Evolutionary conservation across 2,329 filamentous ascomycete species (phyloP).

Genomic region (Calonectria hawksworthii): DNA sequence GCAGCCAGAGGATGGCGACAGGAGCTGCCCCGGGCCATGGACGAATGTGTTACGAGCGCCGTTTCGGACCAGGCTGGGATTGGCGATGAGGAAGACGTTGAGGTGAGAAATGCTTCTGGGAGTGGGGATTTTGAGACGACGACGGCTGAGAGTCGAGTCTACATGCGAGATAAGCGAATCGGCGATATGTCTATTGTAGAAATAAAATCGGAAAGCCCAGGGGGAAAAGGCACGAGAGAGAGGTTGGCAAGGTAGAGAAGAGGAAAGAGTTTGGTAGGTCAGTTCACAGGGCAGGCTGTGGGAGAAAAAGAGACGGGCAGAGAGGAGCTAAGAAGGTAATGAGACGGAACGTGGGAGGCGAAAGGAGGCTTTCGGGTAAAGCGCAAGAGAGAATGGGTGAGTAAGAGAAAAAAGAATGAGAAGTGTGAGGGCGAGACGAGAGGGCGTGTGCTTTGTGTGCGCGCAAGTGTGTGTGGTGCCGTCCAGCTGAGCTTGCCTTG

Average conservation of each 20-base stretch:
- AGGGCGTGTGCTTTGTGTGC: slow-evolving; percentile 19
- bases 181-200: slow-evolving; percentile 4
- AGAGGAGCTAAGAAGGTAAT: slow-evolving; percentile 36
- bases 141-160: slow-evolving; percentile 25
- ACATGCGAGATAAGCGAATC: slow-evolving; percentile 11
- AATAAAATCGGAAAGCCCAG: slow-evolving; percentile 21
- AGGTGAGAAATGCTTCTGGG: slow-evolving; percentile 30
- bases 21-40: slow-evolving; percentile 42
- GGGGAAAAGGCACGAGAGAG: slow-evolving; percentile 29
- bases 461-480: slow-evolving; percentile 22
- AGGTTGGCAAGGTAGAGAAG: slow-evolving; percentile 33
- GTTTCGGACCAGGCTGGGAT: slow-evolving; percentile 44
- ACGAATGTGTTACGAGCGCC: slow-evolving; percentile 43
- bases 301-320: slow-evolving; percentile 35
- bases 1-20: slow-evolving; percentile 36
- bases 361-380: slow-evolving; percentile 45
- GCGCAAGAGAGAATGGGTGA: slow-evolving; percentile 39
- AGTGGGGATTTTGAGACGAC: slow-evolving; percentile 25
- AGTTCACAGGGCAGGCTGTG: slow-evolving; percentile 28
- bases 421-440: slow-evolving; percentile 28
- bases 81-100: slow-evolving; percentile 35
- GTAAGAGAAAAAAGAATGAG: slow-evolving; percentile 33
- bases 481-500: slow-evolving; percentile 29
- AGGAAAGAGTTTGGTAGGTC: slow-evolving; percentile 30
- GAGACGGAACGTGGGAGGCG: slow-evolving; percentile 45